phyloP scores from a whole-genome alignment of 306 rosid genomes.

The Prunus armeniaca region DNA sequence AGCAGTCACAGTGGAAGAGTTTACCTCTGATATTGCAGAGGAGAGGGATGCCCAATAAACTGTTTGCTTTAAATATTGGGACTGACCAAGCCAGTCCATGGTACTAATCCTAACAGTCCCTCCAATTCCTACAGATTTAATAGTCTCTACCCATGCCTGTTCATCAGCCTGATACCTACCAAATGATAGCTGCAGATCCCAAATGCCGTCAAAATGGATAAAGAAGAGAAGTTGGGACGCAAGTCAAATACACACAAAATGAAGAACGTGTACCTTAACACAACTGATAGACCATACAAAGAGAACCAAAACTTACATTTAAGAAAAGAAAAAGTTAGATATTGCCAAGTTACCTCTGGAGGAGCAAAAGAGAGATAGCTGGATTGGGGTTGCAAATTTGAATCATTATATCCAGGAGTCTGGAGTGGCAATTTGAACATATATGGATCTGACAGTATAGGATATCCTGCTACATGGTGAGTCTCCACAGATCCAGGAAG shows the following conservation, averaged over 20 bases:
- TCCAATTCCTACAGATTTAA: constrained; percentile 57
- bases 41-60: constrained; percentile 87
- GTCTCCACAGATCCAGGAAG: constrained; percentile 52
- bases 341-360: constrained; percentile 68
- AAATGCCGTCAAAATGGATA: constrained; percentile 23
- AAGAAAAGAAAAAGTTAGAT: constrained; percentile 11
- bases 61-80: constrained; percentile 57
- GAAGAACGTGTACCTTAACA: neutral
- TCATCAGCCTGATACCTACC: constrained; percentile 79
- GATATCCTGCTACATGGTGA: constrained; percentile 72
- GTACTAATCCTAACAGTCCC: constrained; percentile 70
- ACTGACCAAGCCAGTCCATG: constrained; percentile 98
- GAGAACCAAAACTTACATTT: neutral
- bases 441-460: constrained; percentile 54
- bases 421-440: constrained; percentile 45
- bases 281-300: neutral
- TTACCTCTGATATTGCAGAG: constrained; percentile 87
- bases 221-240: neutral
- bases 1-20: neutral
- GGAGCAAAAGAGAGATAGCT: constrained; percentile 90
- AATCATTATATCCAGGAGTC: constrained; percentile 61
- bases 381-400: constrained; percentile 45
- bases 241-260: neutral
- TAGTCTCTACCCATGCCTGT: constrained; percentile 88
- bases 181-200: constrained; percentile 67